Evolutionary conservation across 257 asterid genomes (phyloP).

Genomic region (Solanum arcanum): DNA sequence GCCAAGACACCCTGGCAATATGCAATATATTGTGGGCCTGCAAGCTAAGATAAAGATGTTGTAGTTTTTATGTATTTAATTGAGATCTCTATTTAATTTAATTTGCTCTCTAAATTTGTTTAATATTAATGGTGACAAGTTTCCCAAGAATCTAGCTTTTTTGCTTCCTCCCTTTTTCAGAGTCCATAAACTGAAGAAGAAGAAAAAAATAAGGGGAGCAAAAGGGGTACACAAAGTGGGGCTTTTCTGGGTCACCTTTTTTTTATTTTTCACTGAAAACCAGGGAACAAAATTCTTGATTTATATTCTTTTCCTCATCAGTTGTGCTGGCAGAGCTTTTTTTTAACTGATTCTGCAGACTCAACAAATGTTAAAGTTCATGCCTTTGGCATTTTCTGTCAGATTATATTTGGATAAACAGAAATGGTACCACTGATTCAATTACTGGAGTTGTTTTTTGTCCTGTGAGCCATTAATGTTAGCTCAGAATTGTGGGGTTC

Average conservation of each 20-base stretch:
- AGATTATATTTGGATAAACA: conserved; percentile 13
- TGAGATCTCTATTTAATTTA: conserved; percentile 2
- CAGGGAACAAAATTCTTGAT: conserved; percentile 16
- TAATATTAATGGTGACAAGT: conserved; percentile 21
- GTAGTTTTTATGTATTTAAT: neutral
- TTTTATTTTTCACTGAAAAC: conserved; percentile 25
- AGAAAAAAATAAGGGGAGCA: neutral
- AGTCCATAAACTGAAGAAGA: conserved; percentile 17
- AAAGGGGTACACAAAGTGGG: conserved; percentile 23
- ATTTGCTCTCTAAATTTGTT: neutral
- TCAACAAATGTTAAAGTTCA: conserved; percentile 44
- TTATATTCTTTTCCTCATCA: conserved; percentile 12
- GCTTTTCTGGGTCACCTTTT: conserved; percentile 22
- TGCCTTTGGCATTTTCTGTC: conserved; percentile 45
- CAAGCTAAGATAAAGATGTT: conserved; percentile 13
- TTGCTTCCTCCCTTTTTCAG: conserved; percentile 13
- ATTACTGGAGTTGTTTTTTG: neutral
- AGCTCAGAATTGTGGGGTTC: neutral
- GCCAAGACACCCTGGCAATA: conserved; percentile 43
- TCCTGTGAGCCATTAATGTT: neutral
- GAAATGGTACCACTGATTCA: conserved; percentile 5
- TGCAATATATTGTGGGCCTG: neutral
- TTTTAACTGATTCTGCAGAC: conserved; percentile 45
- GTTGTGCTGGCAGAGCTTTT: conserved; percentile 16
- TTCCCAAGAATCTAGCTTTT: conserved; percentile 31